Conservation (phyloP, 192 early-diverging fungal species). For the Oehlia diaphana region DNA sequence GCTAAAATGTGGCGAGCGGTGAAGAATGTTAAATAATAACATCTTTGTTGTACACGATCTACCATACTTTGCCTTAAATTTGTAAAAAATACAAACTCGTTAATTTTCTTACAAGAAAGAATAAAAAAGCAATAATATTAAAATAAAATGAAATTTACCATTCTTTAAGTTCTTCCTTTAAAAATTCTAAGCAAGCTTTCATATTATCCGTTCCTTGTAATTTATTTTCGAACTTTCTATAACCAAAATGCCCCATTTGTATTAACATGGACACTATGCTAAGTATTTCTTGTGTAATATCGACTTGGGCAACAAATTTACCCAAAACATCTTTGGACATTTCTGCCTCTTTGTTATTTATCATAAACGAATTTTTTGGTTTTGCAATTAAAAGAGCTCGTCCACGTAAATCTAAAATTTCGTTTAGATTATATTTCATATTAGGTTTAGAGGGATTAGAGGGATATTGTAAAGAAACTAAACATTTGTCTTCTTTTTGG, state of each 20-base stretch:
- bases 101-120: too few species aligned
- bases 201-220: not conserved
- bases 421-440: not conserved
- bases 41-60: not conserved
- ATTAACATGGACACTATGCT: conserved; percentile 15
- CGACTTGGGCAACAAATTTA: conserved; percentile 29
- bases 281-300: conserved; percentile 24
- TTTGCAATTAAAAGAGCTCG: conserved; percentile 30
- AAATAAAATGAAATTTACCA: not conserved
- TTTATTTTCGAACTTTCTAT: conserved; percentile 16
- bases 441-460: not conserved
- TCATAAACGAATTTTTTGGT: not conserved
- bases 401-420: conserved; percentile 30
- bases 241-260: conserved; percentile 29
- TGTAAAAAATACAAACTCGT: not conserved
- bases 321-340: not conserved
- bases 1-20: conserved; percentile 14
- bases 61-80: conserved; percentile 14
- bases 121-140: too few species aligned
- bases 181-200: not conserved
- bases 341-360: too few species aligned
- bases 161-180: conserved; percentile 14
- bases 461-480: conserved; percentile 18
- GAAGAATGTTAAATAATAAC: conserved; percentile 32
- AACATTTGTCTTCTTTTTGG: conserved; percentile 14